Percentiles rank a stretch among this genome's conserved stretches.
Evolutionary conservation across 2,329 filamentous ascomycete species (phyloP).

Genomic region (Claviceps capensis): DNA sequence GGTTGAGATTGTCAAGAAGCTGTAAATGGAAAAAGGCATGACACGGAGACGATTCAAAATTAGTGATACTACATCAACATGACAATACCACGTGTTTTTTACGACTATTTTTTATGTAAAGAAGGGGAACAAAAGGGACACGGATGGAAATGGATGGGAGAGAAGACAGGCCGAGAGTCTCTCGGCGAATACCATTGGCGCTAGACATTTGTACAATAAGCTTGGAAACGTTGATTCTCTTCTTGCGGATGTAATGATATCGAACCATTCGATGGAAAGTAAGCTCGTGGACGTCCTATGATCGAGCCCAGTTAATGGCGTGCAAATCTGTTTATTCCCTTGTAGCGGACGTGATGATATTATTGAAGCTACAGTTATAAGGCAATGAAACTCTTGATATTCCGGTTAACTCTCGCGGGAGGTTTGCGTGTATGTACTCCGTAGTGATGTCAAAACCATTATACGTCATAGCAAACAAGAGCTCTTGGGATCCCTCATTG

Average conservation of each 20-base stretch:
- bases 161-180: conserved; percentile 8
- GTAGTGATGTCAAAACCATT: no score
- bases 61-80: neutral
- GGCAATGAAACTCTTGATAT: no score
- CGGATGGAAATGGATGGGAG: neutral
- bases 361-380: no score
- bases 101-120: neutral
- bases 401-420: no score
- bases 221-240: conserved; percentile 9
- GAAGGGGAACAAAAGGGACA: neutral
- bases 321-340: no score
- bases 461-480: no score
- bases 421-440: no score
- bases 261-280: neutral
- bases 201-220: conserved; percentile 13
- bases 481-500: no score
- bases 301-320: no score
- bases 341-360: no score
- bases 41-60: neutral
- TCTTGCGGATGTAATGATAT: conserved; percentile 6
- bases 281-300: no score
- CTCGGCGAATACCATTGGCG: conserved; percentile 10
- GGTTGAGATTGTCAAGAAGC: conserved; percentile 82
- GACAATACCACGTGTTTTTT: neutral
- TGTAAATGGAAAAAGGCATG: conserved; percentile 42